phyloP scores from a whole-genome alignment of 768 basidiomycete genomes.

The Boletus reticuloceps region DNA sequence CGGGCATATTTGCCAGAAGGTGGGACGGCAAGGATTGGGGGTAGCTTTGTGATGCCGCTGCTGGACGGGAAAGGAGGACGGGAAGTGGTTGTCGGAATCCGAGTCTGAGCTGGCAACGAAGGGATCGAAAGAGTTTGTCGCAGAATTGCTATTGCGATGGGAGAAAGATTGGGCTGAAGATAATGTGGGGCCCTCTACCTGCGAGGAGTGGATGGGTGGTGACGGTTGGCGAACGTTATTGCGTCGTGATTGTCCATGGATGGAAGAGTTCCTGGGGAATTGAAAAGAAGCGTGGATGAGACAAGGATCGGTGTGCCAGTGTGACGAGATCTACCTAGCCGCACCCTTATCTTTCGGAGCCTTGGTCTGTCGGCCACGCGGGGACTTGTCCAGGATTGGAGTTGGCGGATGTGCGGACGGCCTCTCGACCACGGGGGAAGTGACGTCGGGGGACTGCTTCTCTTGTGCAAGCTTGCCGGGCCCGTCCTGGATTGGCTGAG shows the following conservation, averaged over 20 bases:
- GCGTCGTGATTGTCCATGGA: slow-evolving; percentile 44
- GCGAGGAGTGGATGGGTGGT: slow-evolving; percentile 58
- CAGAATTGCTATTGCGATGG: slow-evolving; percentile 31
- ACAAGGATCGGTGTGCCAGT: background rate
- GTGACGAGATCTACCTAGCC: slow-evolving; percentile 37
- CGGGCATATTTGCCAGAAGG: slow-evolving; percentile 59
- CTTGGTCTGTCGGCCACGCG: slow-evolving; percentile 37
- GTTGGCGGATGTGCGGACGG: slow-evolving; percentile 16
- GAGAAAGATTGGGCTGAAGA: slow-evolving; percentile 23
- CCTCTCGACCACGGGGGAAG: slow-evolving; percentile 32
- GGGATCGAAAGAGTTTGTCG: slow-evolving; percentile 43
- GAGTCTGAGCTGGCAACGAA: slow-evolving; percentile 49
- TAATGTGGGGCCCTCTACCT: slow-evolving; percentile 55
- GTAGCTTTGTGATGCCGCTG: slow-evolving; percentile 22
- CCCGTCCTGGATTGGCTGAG: slow-evolving; percentile 28
- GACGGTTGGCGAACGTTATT: slow-evolving; percentile 62
- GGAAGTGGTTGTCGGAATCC: slow-evolving; percentile 34
- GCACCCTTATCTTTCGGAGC: slow-evolving; percentile 41
- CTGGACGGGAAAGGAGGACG: slow-evolving; percentile 34
- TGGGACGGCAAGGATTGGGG: slow-evolving; percentile 42
- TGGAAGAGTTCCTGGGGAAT: slow-evolving; percentile 44
- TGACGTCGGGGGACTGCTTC: slow-evolving; percentile 26
- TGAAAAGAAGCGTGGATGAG: slow-evolving; percentile 8
- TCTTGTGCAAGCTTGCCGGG: slow-evolving; percentile 31
- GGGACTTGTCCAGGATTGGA: slow-evolving; percentile 26